phyloP scores from a whole-genome alignment of 179 eudicot species.

The Sideroxylon spinosum region DNA sequence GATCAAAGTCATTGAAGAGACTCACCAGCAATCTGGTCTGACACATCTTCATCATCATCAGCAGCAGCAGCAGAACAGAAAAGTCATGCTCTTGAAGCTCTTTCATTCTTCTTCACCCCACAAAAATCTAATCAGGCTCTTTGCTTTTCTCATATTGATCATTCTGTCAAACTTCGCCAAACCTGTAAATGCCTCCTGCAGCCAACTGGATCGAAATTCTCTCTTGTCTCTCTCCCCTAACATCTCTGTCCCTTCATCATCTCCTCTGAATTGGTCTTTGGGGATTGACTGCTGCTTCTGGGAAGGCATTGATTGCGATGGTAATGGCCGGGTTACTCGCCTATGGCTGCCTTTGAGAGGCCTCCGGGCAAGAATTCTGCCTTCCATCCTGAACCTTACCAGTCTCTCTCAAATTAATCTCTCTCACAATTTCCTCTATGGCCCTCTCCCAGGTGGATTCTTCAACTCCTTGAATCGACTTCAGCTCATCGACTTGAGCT shows the following conservation, averaged over 20 bases:
- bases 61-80: background rate
- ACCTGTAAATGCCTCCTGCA: conserved; percentile 18
- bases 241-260: conserved; percentile 17
- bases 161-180: background rate
- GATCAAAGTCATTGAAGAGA: background rate
- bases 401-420: conserved; percentile 47
- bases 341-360: conserved; percentile 42
- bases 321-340: conserved; percentile 13
- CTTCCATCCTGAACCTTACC: conserved; percentile 37
- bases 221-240: conserved; percentile 28
- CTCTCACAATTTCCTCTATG: conserved; percentile 48
- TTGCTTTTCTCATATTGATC: background rate
- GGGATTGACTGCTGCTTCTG: conserved; percentile 47
- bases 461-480: conserved; percentile 33
- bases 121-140: no score
- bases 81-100: background rate
- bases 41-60: background rate
- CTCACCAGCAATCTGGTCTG: background rate
- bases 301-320: conserved; percentile 54
- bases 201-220: conserved; percentile 32
- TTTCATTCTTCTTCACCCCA: background rate
- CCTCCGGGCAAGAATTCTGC: conserved; percentile 41
- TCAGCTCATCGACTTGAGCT: conserved; percentile 51
- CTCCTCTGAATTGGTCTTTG: conserved; percentile 47
- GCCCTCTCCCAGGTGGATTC: conserved; percentile 42